phyloP scores from a whole-genome alignment of 2,329 filamentous ascomycete species.

The Macrophomina tecta region DNA sequence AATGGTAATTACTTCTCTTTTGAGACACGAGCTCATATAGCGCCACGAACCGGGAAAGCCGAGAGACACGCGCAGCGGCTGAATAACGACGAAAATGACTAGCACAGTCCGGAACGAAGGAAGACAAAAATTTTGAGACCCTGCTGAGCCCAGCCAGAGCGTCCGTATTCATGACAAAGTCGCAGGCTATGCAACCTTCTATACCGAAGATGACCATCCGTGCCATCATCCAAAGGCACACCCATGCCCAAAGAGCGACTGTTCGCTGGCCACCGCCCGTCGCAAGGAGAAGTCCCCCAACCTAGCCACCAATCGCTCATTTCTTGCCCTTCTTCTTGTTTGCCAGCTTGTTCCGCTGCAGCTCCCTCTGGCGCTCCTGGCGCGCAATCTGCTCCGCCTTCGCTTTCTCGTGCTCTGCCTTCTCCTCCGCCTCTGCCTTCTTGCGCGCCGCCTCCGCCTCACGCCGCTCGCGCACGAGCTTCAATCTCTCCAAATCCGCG shows the following conservation, averaged over 20 bases:
- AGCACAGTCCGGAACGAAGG: not conserved
- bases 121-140: not conserved
- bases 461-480: slow-evolving; percentile 81
- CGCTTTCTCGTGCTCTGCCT: slow-evolving; percentile 61
- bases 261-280: not conserved
- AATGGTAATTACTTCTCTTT: not conserved
- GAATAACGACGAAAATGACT: not conserved
- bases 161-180: slow-evolving; percentile 12
- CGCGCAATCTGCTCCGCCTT: slow-evolving; percentile 57
- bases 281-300: too few relatives aligned
- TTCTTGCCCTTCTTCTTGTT: slow-evolving; percentile 30
- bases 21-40: not conserved
- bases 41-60: not conserved
- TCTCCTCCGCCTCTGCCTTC: slow-evolving; percentile 67
- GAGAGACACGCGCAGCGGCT: not conserved
- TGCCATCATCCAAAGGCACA: slow-evolving; percentile 13
- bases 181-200: slow-evolving; percentile 24
- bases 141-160: not conserved
- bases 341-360: slow-evolving; percentile 52
- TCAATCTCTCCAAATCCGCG: slow-evolving; percentile 83
- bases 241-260: not conserved
- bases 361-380: slow-evolving; percentile 55
- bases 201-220: slow-evolving; percentile 7
- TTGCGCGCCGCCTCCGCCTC: slow-evolving; percentile 83
- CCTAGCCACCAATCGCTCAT: not conserved